Evolutionary conservation across 208 protist genomes (phyloP).

Genomic region (Porcisia hertigi): DNA sequence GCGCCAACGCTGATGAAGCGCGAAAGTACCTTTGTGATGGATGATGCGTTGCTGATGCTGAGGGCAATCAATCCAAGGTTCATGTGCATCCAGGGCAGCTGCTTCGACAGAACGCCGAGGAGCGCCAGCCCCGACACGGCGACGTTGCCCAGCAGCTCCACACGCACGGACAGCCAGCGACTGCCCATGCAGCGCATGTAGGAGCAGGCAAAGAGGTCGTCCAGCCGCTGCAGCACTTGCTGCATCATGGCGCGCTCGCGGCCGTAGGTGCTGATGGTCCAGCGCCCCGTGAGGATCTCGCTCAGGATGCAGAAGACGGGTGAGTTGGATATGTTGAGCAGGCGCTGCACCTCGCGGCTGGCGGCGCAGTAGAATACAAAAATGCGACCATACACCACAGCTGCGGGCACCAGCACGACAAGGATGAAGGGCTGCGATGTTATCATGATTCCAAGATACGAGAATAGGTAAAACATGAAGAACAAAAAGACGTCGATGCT

Average conservation of each 20-base stretch:
- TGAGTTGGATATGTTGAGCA: constrained; percentile 73
- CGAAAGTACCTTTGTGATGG: constrained; percentile 59
- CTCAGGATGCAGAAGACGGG: constrained; percentile 82
- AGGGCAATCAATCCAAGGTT: constrained; percentile 58
- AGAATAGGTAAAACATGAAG: constrained; percentile 35
- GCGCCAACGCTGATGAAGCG: constrained; percentile 46
- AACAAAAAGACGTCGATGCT: constrained; percentile 32
- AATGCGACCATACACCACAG: constrained; percentile 64
- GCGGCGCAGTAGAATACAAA: constrained; percentile 64
- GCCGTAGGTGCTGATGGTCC: constrained; percentile 79
- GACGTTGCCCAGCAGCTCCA: constrained; percentile 84
- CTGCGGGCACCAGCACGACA: constrained; percentile 70
- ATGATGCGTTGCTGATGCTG: constrained; percentile 56
- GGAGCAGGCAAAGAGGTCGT: constrained; percentile 42
- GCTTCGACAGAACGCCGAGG: constrained; percentile 42
- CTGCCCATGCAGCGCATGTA: constrained; percentile 47
- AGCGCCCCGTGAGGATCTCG: constrained; percentile 62
- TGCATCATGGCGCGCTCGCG: constrained; percentile 60
- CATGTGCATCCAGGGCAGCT: constrained; percentile 20
- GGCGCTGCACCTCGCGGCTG: constrained; percentile 84
- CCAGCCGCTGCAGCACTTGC: constrained; percentile 41
- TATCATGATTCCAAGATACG: constrained; percentile 45
- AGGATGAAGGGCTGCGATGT: constrained; percentile 48
- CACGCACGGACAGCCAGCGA: constrained; percentile 86
- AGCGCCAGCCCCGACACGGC: constrained; percentile 52